A percentile compares a stretch with the other conserved stretches of the same genome.
Evolutionary conservation across 2,329 filamentous ascomycete genomes (phyloP).

Genomic region (Sporothrix curviconia): DNA sequence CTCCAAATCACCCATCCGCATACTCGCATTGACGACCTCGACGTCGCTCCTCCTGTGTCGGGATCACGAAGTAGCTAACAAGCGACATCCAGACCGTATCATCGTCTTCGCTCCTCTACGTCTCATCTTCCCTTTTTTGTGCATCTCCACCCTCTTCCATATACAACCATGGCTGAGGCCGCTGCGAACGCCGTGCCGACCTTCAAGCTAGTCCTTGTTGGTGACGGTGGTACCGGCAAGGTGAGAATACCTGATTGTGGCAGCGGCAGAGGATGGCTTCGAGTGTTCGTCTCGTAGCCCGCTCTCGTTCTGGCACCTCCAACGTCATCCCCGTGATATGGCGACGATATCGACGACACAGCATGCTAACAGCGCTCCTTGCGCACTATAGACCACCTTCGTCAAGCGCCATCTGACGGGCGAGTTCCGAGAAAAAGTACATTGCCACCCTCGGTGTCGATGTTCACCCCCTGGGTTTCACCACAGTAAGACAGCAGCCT

Average conservation of each 20-base stretch:
- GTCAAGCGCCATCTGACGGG: conserved; percentile 99
- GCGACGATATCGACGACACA: background rate
- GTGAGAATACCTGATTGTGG: conserved; percentile 44
- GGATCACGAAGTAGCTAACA: background rate
- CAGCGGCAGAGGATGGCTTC: no score
- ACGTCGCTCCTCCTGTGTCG: background rate
- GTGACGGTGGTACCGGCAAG: conserved; percentile 99
- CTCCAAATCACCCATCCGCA: no score
- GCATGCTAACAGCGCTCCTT: conserved; percentile 10
- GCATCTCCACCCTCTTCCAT: background rate
- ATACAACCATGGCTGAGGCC: conserved; percentile 56
- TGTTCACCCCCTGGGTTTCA: conserved; percentile 96
- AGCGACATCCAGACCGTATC: background rate
- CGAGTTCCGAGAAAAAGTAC: conserved; percentile 99
- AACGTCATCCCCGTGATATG: no score
- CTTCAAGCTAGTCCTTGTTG: conserved; percentile 99
- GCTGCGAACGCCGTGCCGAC: conserved; percentile 52
- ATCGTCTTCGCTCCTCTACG: conserved; percentile 10
- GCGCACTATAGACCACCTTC: conserved; percentile 75
- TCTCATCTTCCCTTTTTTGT: background rate
- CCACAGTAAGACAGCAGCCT: conserved; percentile 95
- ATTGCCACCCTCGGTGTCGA: conserved; percentile 99
- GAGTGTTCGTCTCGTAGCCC: no score
- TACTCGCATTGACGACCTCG: background rate
- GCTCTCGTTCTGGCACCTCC: no score